phyloP scores from a whole-genome alignment of 202 grass and related monocot species.

The Brachypodium distachyon region DNA sequence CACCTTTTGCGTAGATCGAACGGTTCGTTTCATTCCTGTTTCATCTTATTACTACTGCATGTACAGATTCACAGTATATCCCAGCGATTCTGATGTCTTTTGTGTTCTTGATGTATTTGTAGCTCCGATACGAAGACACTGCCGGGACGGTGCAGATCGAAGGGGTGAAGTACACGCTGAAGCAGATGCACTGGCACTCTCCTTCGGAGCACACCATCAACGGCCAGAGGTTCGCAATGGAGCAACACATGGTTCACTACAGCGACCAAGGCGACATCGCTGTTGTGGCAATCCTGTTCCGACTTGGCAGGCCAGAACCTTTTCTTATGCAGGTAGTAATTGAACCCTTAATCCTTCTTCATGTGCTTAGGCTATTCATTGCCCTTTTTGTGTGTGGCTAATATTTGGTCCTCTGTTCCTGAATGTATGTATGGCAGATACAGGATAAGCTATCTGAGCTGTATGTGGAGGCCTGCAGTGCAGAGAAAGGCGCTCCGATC shows the following conservation, averaged over 20 bases:
- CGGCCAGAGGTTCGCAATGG: constrained; percentile 46
- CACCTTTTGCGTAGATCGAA: background rate
- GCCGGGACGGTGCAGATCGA: constrained; percentile 36
- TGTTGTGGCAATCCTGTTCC: constrained; percentile 53
- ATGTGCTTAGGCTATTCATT: no score
- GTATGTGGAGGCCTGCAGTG: constrained; percentile 23
- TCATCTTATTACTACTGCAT: background rate
- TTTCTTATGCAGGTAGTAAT: constrained; percentile 51
- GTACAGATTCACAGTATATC: background rate
- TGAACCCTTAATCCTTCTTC: no score
- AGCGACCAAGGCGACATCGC: constrained; percentile 46
- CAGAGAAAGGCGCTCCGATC: constrained; percentile 29
- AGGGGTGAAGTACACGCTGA: constrained; percentile 52
- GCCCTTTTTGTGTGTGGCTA: background rate
- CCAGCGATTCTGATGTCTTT: background rate
- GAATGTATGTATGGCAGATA: constrained; percentile 42
- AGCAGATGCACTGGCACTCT: constrained; percentile 77
- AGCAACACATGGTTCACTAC: constrained; percentile 80
- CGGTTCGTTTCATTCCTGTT: background rate
- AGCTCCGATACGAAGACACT: constrained; percentile 41
- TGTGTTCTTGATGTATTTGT: background rate
- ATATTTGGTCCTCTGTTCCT: background rate
- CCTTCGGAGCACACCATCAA: constrained; percentile 85
- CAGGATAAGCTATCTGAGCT: constrained; percentile 53
- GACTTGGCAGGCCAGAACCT: constrained; percentile 50